Evolutionary conservation across 345 rosid species (phyloP).

Genomic region (Arabidopsis thaliana): TAIR10.1 NC_003076.8:2287001-2287500

Average conservation of each 20-base stretch:
- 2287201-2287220: conserved; percentile 78
- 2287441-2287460: conserved; percentile 62
- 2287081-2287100: conserved; percentile 70
- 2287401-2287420: conserved; percentile 54
- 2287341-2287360: conserved; percentile 69
- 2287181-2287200: conserved; percentile 71
- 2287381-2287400: conserved; percentile 60
- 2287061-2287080: conserved; percentile 72
- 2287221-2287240: conserved; percentile 70
- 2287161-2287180: conserved; percentile 72
- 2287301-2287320: conserved; percentile 63
- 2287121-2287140: conserved; percentile 81
- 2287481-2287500: conserved; percentile 56
- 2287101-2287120: conserved; percentile 65
- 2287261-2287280: conserved; percentile 77
- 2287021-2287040: conserved; percentile 60
- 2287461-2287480: conserved; percentile 70
- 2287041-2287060: conserved; percentile 81
- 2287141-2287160: conserved; percentile 60
- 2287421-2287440: conserved; percentile 60
- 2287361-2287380: conserved; percentile 66
- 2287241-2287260: conserved; percentile 58
- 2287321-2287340: conserved; percentile 68
- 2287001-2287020: conserved; percentile 65
- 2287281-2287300: conserved; percentile 71